Evolutionary conservation across 1,284 basidiomycete species (phyloP).

Genomic region (Amylostereum areolatum): DNA sequence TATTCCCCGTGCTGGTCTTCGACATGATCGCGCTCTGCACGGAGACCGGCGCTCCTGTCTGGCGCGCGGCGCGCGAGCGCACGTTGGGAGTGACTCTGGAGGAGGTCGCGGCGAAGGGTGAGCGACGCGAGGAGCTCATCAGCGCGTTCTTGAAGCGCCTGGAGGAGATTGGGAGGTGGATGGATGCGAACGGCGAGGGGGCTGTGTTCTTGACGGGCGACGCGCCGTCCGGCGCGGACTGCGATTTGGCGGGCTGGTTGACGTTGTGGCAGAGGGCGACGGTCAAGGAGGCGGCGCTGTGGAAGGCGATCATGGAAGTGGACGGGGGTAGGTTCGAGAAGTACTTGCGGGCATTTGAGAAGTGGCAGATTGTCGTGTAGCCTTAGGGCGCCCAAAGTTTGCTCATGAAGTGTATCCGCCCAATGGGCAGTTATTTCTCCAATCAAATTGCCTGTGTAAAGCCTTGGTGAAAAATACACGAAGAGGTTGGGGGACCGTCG

Average conservation of each 20-base stretch:
- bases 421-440: too few relatives aligned
- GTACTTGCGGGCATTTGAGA: neutral
- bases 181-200: neutral
- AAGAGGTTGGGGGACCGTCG: too few relatives aligned
- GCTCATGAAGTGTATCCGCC: too few relatives aligned
- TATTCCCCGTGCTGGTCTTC: conserved; percentile 5
- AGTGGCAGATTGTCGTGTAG: too few relatives aligned
- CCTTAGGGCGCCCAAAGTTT: too few relatives aligned
- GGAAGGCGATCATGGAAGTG: neutral
- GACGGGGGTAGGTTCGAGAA: neutral
- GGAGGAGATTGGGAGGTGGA: neutral
- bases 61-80: neutral
- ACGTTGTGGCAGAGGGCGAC: neutral
- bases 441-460: too few relatives aligned
- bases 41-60: neutral
- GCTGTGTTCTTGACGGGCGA: neutral
- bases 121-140: neutral
- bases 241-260: too few relatives aligned
- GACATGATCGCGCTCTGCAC: neutral
- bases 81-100: neutral
- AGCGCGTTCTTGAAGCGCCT: neutral
- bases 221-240: neutral
- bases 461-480: too few relatives aligned
- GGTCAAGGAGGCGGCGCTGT: neutral
- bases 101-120: conserved; percentile 9